A percentile compares a stretch with the other conserved stretches of the same genome.
These are phyloP conservation scores for Lepiota subincarnata DNA, from an alignment of 768 basidiomycete genomes.

Conservation along the genomic window DNA sequence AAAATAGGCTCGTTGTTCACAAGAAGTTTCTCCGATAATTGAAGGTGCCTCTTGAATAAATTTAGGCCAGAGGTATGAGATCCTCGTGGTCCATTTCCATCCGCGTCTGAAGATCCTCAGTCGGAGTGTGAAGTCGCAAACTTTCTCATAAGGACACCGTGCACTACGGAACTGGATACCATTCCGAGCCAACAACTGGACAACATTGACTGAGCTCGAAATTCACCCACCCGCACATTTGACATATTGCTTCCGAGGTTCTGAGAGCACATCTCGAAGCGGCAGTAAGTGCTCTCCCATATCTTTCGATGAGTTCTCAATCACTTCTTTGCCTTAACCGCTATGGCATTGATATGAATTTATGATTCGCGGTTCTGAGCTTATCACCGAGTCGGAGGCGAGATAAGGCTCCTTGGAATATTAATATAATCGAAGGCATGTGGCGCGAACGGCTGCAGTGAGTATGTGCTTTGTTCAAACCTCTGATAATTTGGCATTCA, in stretches of 20 bases:
- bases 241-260: constrained; percentile 11
- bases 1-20: constrained; percentile 4
- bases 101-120: neutral
- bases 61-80: neutral
- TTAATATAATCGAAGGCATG: too few relatives aligned
- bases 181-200: too few relatives aligned
- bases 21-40: constrained; percentile 10
- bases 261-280: neutral
- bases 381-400: constrained; percentile 3
- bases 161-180: neutral
- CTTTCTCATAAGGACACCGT: neutral
- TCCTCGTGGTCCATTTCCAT: neutral
- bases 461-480: too few relatives aligned
- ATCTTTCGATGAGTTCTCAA: constrained; percentile 2
- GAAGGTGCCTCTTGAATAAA: neutral
- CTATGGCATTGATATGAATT: neutral
- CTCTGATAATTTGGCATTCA: too few relatives aligned
- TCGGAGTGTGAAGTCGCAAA: neutral
- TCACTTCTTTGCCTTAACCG: neutral
- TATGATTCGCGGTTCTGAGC: neutral
- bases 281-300: neutral
- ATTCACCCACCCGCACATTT: neutral
- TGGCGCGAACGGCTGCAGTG: too few relatives aligned
- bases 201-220: too few relatives aligned
- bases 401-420: neutral